These are phyloP conservation scores for Colletotrichum zoysiae DNA, from an alignment of 2,329 filamentous ascomycete genomes.

Conservation along the genomic window DNA sequence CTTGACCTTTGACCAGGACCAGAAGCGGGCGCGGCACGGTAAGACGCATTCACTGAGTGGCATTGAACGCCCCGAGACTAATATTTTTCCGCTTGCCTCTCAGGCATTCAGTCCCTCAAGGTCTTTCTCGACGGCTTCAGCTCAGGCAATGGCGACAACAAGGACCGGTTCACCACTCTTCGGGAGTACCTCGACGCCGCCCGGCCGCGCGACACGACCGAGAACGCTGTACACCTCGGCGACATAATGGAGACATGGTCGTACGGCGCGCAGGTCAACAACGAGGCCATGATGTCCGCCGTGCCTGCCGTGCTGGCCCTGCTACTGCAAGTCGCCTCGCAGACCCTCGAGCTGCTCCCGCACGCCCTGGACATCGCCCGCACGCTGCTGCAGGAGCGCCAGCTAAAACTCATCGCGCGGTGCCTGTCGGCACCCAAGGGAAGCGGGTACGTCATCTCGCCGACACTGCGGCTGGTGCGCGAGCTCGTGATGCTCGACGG, in stretches of 20 bases:
- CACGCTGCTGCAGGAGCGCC: slow-evolving; percentile 82
- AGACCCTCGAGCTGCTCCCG: slow-evolving; percentile 78
- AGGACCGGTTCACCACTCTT: slow-evolving; percentile 69
- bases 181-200: slow-evolving; percentile 75
- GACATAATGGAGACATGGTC: slow-evolving; percentile 92
- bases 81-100: not conserved
- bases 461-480: slow-evolving; percentile 85
- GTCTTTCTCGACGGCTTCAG: slow-evolving; percentile 76
- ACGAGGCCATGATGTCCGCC: slow-evolving; percentile 84
- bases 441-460: slow-evolving; percentile 90
- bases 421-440: slow-evolving; percentile 83
- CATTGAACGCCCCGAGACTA: not conserved
- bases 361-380: slow-evolving; percentile 84
- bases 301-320: slow-evolving; percentile 85
- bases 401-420: slow-evolving; percentile 83
- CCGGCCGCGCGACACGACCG: slow-evolving; percentile 59
- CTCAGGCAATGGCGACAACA: slow-evolving; percentile 61
- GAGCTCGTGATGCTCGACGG: slow-evolving; percentile 91
- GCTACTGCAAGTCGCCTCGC: slow-evolving; percentile 82
- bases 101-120: slow-evolving; percentile 78
- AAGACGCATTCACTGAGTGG: slow-evolving; percentile 43
- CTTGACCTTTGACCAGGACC: slow-evolving; percentile 78
- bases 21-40: slow-evolving; percentile 76
- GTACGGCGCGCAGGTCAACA: slow-evolving; percentile 82
- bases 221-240: slow-evolving; percentile 72